Percentiles rank a stretch among this genome's conserved stretches.
Evolutionary conservation across 495 filamentous ascomycete species (phyloP).

Genomic region (Paragyromitra xinjiangensis): DNA sequence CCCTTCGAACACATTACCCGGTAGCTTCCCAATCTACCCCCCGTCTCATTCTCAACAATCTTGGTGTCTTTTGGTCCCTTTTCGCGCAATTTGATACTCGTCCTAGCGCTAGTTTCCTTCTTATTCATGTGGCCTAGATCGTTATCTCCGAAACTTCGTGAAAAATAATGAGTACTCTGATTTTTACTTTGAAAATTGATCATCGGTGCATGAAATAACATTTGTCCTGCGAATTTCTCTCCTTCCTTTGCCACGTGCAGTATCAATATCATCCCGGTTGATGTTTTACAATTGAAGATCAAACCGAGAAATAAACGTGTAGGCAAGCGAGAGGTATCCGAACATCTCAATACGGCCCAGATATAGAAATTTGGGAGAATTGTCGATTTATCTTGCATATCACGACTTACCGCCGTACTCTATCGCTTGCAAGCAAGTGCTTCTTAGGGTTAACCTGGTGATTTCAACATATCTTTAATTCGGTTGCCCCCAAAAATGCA

Average conservation of each 20-base stretch:
- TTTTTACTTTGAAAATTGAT: conserved; percentile 31
- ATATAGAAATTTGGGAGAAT: conserved; percentile 27
- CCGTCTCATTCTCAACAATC: conserved; percentile 8
- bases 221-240: conserved; percentile 17
- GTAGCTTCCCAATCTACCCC: conserved; percentile 37
- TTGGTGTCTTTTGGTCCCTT: conserved; percentile 12
- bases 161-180: conserved; percentile 28
- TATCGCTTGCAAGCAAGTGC: conserved; percentile 24
- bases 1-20: conserved; percentile 40
- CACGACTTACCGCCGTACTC: conserved; percentile 8
- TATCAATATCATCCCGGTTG: conserved; percentile 29
- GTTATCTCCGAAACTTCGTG: conserved; percentile 47
- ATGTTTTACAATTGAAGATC: conserved; percentile 34
- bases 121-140: conserved; percentile 47
- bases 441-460: conserved; percentile 17
- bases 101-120: conserved; percentile 27
- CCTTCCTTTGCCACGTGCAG: conserved; percentile 43
- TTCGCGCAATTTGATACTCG: conserved; percentile 27
- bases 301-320: conserved; percentile 42
- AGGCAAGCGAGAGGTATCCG: conserved; percentile 43
- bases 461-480: conserved; percentile 28
- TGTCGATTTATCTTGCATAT: conserved; percentile 25
- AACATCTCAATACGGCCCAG: conserved; percentile 47
- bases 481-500: conserved; percentile 27
- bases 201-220: conserved; percentile 25